These are phyloP conservation scores for Aspergillus coremiiformis DNA, from an alignment of 495 filamentous ascomycete genomes.

Conservation along the genomic window DNA sequence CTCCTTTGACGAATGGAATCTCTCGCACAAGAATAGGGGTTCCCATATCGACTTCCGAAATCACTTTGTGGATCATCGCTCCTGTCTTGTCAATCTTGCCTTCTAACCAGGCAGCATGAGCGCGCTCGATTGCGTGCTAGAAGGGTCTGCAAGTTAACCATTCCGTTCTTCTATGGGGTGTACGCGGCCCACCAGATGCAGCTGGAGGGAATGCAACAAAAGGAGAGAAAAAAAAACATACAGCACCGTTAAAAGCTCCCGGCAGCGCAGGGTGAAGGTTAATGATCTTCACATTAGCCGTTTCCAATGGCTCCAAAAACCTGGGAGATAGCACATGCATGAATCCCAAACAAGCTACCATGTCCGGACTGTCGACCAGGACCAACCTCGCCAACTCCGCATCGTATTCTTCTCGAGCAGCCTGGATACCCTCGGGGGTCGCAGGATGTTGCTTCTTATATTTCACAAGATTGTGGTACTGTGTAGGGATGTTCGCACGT, in stretches of 20 bases:
- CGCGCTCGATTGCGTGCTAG: conserved; percentile 64
- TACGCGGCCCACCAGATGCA: neutral
- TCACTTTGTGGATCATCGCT: conserved; percentile 91
- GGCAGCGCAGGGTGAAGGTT: conserved; percentile 82
- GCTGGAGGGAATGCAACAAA: neutral
- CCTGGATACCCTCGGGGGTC: conserved; percentile 37
- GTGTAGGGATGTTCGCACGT: conserved; percentile 63
- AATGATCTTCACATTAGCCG: conserved; percentile 58
- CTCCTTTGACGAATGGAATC: conserved; percentile 58
- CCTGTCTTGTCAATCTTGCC: conserved; percentile 73
- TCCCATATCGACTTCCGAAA: conserved; percentile 77
- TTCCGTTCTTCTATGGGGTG: neutral
- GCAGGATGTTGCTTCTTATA: conserved; percentile 49
- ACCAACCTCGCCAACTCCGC: conserved; percentile 68
- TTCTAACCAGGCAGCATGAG: conserved; percentile 64
- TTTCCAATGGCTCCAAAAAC: conserved; percentile 60
- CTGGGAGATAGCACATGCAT: conserved; percentile 53
- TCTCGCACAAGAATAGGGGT: conserved; percentile 64
- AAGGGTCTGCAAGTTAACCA: conserved; percentile 4
- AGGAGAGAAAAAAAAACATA: conserved; percentile 19
- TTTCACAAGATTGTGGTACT: conserved; percentile 79
- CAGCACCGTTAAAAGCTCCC: conserved; percentile 67
- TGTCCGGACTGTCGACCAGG: conserved; percentile 56
- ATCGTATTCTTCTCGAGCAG: conserved; percentile 66
- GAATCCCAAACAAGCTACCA: conserved; percentile 55